A percentile compares a stretch with the other conserved stretches of the same genome.
Conservation (phyloP, 768 basidiomycete species). For the Suillus ampliporus region DNA sequence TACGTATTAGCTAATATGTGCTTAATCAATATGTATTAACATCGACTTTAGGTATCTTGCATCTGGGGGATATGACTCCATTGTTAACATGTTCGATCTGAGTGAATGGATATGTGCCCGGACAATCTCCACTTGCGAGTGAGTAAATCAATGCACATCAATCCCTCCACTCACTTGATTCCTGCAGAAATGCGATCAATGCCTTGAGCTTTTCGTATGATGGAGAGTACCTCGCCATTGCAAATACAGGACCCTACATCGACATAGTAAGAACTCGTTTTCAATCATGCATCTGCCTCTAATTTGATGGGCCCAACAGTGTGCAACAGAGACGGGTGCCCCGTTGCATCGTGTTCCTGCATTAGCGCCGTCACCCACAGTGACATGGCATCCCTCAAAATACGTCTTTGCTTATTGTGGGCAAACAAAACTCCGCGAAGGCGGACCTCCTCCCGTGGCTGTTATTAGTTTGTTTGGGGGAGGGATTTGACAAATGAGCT, state of each 20-base stretch:
- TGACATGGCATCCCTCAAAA: conserved; percentile 83
- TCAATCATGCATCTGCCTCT: conserved; percentile 6
- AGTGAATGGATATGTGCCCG: conserved; percentile 82
- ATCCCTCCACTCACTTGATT: conserved; percentile 2
- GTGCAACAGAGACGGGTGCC: conserved; percentile 76
- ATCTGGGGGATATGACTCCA: conserved; percentile 81
- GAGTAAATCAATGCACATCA: conserved; percentile 33
- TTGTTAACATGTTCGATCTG: conserved; percentile 81
- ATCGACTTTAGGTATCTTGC: conserved; percentile 63
- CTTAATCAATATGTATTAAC: conserved; percentile 1
- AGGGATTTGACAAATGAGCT: conserved; percentile 31
- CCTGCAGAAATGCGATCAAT: conserved; percentile 67
- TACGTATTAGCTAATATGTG: conserved; percentile 26
- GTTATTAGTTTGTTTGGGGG: conserved; percentile 77
- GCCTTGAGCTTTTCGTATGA: conserved; percentile 82
- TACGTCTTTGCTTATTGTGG: conserved; percentile 85
- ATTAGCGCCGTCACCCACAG: conserved; percentile 73
- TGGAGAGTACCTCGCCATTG: conserved; percentile 83
- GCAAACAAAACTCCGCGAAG: conserved; percentile 71
- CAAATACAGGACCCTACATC: conserved; percentile 72
- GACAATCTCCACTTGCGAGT: conserved; percentile 85
- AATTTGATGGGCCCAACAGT: conserved; percentile 48
- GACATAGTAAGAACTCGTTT: conserved; percentile 66
- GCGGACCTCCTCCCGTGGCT: conserved; percentile 65
- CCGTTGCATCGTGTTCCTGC: conserved; percentile 80